Base-by-base conservation (phyloP, 176 grass and related monocot genomes). In the Poa pratensis region DNA sequence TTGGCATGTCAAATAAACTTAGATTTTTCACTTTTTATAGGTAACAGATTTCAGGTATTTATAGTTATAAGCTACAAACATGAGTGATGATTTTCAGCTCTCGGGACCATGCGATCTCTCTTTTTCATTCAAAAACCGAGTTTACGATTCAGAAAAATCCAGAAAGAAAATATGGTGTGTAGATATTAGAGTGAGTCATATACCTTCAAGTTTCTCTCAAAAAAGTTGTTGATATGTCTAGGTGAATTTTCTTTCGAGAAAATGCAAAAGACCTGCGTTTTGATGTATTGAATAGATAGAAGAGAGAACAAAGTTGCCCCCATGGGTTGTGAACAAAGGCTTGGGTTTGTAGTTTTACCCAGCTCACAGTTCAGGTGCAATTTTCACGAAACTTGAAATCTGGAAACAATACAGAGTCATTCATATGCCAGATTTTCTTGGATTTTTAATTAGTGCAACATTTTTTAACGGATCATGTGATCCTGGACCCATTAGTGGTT, bases 1-100 rank as follows among this genome's bases (percentile, higher is more conserved):
- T 75, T 79, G 27, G 60, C 71, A 84, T 79, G 48, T 68, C 69
- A 76, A 58, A 78, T 32, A 57, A 58, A 60, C 77, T 46, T 35
- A 83, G 19, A 35, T 20, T 42, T 58, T 77, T 16, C 11, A 35
- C 22, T n/a, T 42, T 22, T 32, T 34, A 17, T 39, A 69, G 43
- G 17, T 52, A 89, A 39, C 39, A 50, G 2, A 73, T 61, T 23
- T 64, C 27, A 67, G 5, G 6, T 63, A 82, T 43, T 19, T 27
- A 76, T 12, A 19, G 46, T 82, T 83, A n/a, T 48, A 48, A 80
- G 23, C 6, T 57, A 4, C 70, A 63, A 48, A 66, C 12, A 57
- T 26, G 27, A 32, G 58, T 61, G 58, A 26, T 14, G 27, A 32
- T 65, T 68, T 68, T 34, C 30, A 68, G 32, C 15, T 68, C 18